Evolutionary conservation across 2,329 filamentous ascomycete species (phyloP).

Genomic region (Botryotinia narcissicola): DNA sequence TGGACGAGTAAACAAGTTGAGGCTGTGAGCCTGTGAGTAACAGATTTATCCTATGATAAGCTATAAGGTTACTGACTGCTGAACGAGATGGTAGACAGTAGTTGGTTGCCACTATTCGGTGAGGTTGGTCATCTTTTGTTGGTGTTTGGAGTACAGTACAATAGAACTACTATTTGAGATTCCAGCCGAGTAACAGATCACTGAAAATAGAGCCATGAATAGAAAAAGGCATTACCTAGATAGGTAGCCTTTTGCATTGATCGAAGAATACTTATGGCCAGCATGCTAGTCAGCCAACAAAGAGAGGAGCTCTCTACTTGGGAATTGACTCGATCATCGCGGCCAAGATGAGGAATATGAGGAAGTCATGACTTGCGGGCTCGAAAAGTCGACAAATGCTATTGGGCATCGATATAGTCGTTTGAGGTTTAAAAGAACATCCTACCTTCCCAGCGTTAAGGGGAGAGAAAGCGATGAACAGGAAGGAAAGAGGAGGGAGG

Average conservation of each 20-base stretch:
- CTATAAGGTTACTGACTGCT: background rate
- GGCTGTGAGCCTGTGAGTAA: background rate
- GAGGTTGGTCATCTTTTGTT: background rate
- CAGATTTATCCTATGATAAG: background rate
- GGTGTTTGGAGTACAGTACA: background rate
- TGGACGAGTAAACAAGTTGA: conserved; percentile 8
- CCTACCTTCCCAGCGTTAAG: background rate
- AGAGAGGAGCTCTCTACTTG: too few species aligned
- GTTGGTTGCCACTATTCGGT: conserved; percentile 3
- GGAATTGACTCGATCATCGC: background rate
- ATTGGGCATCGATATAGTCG: background rate
- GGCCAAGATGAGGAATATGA: background rate
- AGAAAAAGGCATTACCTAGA: background rate
- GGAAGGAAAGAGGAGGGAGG: background rate
- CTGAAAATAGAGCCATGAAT: background rate
- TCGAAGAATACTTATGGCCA: background rate
- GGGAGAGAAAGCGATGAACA: background rate
- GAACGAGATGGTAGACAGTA: background rate
- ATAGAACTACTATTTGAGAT: background rate
- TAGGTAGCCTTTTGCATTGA: background rate
- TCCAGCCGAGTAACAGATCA: background rate
- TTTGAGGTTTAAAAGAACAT: background rate
- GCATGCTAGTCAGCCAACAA: background rate
- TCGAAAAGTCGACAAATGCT: background rate
- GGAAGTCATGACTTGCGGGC: background rate